phyloP scores from a whole-genome alignment of 768 basidiomycete species.

The Pleurotus djamor region DNA sequence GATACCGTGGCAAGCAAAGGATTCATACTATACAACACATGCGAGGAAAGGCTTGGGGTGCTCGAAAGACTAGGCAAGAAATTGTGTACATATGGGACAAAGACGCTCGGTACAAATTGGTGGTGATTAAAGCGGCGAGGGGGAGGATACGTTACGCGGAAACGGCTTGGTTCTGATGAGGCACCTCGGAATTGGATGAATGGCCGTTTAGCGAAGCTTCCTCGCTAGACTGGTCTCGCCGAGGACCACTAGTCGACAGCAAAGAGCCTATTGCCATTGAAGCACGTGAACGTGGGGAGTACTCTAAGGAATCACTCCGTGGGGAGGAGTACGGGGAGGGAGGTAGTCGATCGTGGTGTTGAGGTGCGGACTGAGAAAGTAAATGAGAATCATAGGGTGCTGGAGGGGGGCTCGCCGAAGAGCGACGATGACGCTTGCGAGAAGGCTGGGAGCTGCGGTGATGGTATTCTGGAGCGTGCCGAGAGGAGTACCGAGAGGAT shows the following conservation, averaged over 20 bases:
- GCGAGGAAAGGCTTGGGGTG: too few species aligned
- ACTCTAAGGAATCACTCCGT: slow-evolving; percentile 64
- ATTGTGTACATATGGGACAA: too few species aligned
- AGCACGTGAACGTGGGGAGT: slow-evolving; percentile 67
- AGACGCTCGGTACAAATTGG: too few species aligned
- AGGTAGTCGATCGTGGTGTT: slow-evolving; percentile 48
- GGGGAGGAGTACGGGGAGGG: slow-evolving; percentile 77
- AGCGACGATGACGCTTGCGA: slow-evolving; percentile 64
- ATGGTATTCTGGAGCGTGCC: slow-evolving; percentile 30
- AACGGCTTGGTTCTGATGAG: neutral
- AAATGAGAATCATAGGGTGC: slow-evolving; percentile 22
- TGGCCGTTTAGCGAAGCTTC: slow-evolving; percentile 17
- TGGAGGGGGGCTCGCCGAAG: slow-evolving; percentile 46
- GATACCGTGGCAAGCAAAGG: too few species aligned
- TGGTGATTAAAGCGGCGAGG: neutral
- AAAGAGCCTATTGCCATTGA: slow-evolving; percentile 83
- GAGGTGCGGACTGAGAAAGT: slow-evolving; percentile 33
- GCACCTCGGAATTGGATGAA: slow-evolving; percentile 1
- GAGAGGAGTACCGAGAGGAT: slow-evolving; percentile 23
- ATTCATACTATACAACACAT: too few species aligned
- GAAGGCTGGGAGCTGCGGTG: slow-evolving; percentile 26
- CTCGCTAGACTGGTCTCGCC: slow-evolving; percentile 30
- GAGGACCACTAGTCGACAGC: slow-evolving; percentile 43
- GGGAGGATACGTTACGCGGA: neutral
- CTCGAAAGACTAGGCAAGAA: too few species aligned